Conservation (phyloP, 805 yeast genomes). For the Kuraishia borneana region DNA sequence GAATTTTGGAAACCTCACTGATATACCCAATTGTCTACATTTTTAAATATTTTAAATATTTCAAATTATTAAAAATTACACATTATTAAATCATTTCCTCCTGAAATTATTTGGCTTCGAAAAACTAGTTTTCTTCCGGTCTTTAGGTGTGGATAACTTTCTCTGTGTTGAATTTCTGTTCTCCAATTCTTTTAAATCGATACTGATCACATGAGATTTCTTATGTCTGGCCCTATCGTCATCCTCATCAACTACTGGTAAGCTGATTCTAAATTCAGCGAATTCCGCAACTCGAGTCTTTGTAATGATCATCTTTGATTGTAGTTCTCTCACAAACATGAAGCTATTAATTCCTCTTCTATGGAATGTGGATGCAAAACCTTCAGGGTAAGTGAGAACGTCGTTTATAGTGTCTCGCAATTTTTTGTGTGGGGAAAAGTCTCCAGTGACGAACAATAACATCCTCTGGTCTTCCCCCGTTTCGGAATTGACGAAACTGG, state of each 20-base stretch:
- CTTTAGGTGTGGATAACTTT: too few species aligned
- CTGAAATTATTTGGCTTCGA: too few species aligned
- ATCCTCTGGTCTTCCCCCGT: conserved; percentile 19
- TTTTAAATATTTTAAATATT: too few species aligned
- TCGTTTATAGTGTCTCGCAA: conserved; percentile 6
- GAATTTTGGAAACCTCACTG: too few species aligned
- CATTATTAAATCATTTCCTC: too few species aligned
- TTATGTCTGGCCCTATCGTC: conserved; percentile 14
- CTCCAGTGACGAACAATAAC: conserved; percentile 11
- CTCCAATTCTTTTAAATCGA: conserved; percentile 30
- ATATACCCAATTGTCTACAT: too few species aligned
- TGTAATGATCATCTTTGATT: conserved; percentile 30
- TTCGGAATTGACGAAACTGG: conserved; percentile 12
- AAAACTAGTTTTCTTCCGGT: too few species aligned
- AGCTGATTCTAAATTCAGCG: conserved; percentile 30
- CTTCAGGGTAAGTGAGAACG: conserved; percentile 30
- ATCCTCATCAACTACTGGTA: conserved; percentile 19
- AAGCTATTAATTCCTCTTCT: conserved; percentile 34
- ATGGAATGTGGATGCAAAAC: conserved; percentile 38
- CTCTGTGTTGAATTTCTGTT: too few species aligned
- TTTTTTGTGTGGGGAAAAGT: not conserved
- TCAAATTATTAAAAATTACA: too few species aligned
- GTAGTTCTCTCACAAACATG: conserved; percentile 39
- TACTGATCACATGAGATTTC: conserved; percentile 28
- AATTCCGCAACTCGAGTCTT: conserved; percentile 22